Evolutionary conservation across 2,329 filamentous ascomycete species (phyloP).

Genomic region (Ceratocystis smalleyi): DNA sequence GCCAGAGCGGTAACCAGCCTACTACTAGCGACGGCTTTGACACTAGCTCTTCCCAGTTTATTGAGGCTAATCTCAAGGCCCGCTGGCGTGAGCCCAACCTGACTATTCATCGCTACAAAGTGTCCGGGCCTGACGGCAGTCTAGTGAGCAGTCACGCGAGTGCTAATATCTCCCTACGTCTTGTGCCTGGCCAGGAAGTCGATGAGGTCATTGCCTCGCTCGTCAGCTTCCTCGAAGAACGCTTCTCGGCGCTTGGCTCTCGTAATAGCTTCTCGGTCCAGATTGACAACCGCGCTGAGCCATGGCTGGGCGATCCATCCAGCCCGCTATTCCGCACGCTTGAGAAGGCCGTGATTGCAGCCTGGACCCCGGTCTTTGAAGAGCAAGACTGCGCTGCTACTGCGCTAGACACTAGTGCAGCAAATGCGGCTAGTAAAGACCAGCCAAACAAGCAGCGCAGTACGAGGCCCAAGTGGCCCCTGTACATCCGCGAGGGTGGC

Average conservation of each 20-base stretch:
- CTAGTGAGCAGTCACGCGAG: conserved; percentile 82
- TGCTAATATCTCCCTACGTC: conserved; percentile 73
- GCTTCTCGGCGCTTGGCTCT: conserved; percentile 61
- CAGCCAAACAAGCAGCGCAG: neutral
- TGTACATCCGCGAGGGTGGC: conserved; percentile 91
- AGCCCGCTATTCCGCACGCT: conserved; percentile 85
- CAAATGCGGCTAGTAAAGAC: conserved; percentile 17
- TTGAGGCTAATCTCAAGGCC: conserved; percentile 77
- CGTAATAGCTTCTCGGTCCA: conserved; percentile 67
- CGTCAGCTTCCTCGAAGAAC: conserved; percentile 47
- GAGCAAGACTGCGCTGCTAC: conserved; percentile 16
- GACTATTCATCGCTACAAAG: conserved; percentile 84
- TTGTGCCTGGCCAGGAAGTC: conserved; percentile 86
- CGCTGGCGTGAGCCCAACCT: conserved; percentile 90
- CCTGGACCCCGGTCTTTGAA: conserved; percentile 52
- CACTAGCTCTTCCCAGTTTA: conserved; percentile 20
- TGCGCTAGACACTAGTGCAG: neutral
- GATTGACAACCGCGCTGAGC: conserved; percentile 86
- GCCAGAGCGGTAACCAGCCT: neutral
- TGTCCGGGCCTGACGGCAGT: conserved; percentile 79
- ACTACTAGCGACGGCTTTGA: neutral
- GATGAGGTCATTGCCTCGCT: conserved; percentile 57
- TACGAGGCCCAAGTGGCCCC: conserved; percentile 32
- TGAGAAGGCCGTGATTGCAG: conserved; percentile 67
- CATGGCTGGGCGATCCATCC: conserved; percentile 83